Evolutionary conservation across 441 rosid species (phyloP).

Genomic region (Pelargonium myrrhifolium): DNA sequence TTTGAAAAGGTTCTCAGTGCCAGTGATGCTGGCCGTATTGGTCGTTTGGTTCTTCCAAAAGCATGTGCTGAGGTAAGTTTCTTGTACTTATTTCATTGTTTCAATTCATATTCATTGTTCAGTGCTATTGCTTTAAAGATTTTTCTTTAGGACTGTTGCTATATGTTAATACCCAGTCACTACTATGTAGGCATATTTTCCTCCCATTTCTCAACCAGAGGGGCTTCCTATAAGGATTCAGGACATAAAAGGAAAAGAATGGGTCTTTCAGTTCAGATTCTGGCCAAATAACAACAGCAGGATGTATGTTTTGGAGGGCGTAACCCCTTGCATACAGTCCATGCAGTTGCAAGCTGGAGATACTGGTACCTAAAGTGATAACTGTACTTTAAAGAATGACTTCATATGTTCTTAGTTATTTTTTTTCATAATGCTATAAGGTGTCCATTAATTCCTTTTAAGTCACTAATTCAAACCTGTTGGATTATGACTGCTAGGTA

Average conservation of each 20-base stretch:
- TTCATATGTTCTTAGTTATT: neutral
- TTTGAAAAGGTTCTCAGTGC: constrained; percentile 9
- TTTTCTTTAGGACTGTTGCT: neutral
- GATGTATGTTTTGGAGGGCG: constrained; percentile 81
- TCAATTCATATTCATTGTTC: neutral
- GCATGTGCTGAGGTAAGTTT: constrained; percentile 71
- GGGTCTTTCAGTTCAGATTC: constrained; percentile 78
- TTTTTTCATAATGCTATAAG: neutral
- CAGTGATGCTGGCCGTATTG: constrained; percentile 9
- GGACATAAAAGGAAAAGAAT: constrained; percentile 70
- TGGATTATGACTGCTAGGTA: neutral
- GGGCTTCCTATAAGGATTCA: constrained; percentile 66
- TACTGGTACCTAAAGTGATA: constrained; percentile 37
- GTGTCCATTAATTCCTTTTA: neutral
- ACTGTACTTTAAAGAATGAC: neutral
- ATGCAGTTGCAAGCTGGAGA: constrained; percentile 89
- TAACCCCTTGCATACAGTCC: constrained; percentile 74
- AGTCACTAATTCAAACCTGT: neutral
- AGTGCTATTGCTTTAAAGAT: neutral
- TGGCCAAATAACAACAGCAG: constrained; percentile 85
- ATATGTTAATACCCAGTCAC: constrained; percentile 12
- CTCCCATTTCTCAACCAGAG: constrained; percentile 73
- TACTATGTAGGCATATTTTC: constrained; percentile 57
- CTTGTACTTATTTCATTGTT: constrained; percentile 7
- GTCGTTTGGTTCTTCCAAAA: constrained; percentile 27